Evolutionary conservation across 2,329 filamentous ascomycete genomes (phyloP).

Genomic region (Hymenoscyphus repandus): DNA sequence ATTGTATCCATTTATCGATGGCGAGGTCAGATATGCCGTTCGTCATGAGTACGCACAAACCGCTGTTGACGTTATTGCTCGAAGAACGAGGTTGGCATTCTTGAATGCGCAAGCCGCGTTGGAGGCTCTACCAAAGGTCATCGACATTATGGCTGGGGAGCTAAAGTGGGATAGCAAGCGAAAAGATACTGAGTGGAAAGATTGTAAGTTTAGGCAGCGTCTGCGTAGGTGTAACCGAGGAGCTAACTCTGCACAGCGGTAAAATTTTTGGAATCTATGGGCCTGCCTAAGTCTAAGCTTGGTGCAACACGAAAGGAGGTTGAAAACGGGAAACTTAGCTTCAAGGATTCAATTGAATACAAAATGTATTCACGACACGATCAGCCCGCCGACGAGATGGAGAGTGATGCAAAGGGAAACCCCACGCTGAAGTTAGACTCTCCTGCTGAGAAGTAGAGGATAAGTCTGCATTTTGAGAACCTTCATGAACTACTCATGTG

Average conservation of each 20-base stretch:
- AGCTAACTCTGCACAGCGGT: conserved; percentile 39
- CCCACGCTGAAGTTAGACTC: conserved; percentile 12
- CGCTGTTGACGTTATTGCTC: conserved; percentile 79
- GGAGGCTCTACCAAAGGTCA: conserved; percentile 76
- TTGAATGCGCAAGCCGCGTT: conserved; percentile 87
- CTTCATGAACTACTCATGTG: too few species aligned
- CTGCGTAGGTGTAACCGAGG: background rate
- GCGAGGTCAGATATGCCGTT: conserved; percentile 84
- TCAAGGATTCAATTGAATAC: conserved; percentile 52
- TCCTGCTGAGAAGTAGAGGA: conserved; percentile 18
- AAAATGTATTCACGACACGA: conserved; percentile 58
- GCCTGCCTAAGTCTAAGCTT: conserved; percentile 56
- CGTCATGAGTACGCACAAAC: conserved; percentile 89
- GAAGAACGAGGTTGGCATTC: conserved; percentile 81
- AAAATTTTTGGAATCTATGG: conserved; percentile 59
- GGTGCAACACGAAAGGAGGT: conserved; percentile 54
- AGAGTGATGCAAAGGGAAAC: conserved; percentile 24
- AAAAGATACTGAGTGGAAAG: conserved; percentile 76
- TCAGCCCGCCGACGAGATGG: conserved; percentile 38
- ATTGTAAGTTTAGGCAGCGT: conserved; percentile 45
- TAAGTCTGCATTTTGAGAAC: too few species aligned
- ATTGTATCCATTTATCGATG: conserved; percentile 87
- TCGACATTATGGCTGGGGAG: conserved; percentile 85
- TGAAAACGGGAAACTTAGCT: conserved; percentile 54
- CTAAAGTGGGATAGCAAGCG: conserved; percentile 69